Evolutionary conservation across 1,139 yeast species (phyloP), one percentile per base, ranked within the genome.

Genomic region (Meyerozyma smithsonii): DNA sequence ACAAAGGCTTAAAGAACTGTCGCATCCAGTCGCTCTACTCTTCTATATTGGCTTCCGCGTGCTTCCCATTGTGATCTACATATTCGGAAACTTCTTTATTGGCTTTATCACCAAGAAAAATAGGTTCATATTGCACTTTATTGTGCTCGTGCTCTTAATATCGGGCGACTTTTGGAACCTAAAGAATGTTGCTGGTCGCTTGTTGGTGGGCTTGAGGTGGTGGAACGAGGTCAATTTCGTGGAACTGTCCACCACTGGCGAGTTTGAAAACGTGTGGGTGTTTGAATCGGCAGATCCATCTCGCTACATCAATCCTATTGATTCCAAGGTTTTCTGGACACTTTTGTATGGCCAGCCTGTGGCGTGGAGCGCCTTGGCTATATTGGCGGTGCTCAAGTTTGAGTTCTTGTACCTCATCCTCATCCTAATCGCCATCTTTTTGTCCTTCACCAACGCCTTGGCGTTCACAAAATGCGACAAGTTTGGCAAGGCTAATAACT

Each of bases 121-220:
- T 42, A 72, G 76, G 49, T 84, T 83, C 55, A 83, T 87, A 8
- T 68, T 87, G 37, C 80, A 87, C 51, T 92, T 92, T 65, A 89
- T 92, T 23, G 59, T 81, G 8, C 80, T 88, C 35, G 79, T 89
- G 5, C 65, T 92, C 18, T 66, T 89, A 23, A 72, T 87, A 21
- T 84, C 95, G 0, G 88, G 88, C 1, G 98, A 92, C 59, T 92
- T 92, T 56, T 92, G 97, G 95, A 84, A 87, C 55, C 81, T 88
- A 34, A 92, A 92, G 56, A 92, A 92, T 59, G 86, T 92, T 12
- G 72, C 95, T 12, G 98, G 98, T 0, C 69, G 97, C 45, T 72
- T 87, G 40, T 64, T 92, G 42, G 97, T 92, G 5, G 97, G 97
- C 0, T 71, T 92, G 46, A 74, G 98, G 49, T 90, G 97, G 96